These are phyloP conservation scores for Eragrostis curvula DNA, from an alignment of 176 grass and related monocot species.

Conservation along the genomic window DNA sequence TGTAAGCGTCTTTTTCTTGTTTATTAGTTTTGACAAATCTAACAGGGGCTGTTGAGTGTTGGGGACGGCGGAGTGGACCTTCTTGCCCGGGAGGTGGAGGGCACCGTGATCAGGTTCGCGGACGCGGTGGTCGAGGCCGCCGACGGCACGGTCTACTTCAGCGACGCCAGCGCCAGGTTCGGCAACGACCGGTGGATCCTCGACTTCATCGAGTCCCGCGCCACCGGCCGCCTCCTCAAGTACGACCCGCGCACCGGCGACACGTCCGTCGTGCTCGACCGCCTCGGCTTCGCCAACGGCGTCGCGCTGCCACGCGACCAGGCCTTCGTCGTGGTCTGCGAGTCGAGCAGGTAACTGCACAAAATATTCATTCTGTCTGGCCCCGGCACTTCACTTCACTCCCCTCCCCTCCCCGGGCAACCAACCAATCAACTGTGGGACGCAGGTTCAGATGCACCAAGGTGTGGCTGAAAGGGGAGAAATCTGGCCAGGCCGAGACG, in stretches of 20 bases:
- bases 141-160: slow-evolving; percentile 83
- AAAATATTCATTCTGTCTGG: too few relatives aligned
- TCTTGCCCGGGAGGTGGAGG: slow-evolving; percentile 60
- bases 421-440: neutral
- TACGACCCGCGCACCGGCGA: slow-evolving; percentile 58
- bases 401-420: too few relatives aligned
- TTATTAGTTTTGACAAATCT: too few relatives aligned
- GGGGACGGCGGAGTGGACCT: slow-evolving; percentile 57
- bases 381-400: neutral
- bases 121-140: slow-evolving; percentile 63
- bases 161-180: slow-evolving; percentile 65
- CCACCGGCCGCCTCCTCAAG: slow-evolving; percentile 77
- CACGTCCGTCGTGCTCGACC: slow-evolving; percentile 48
- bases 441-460: slow-evolving; percentile 64
- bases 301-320: slow-evolving; percentile 58
- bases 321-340: slow-evolving; percentile 77
- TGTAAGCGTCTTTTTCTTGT: too few relatives aligned
- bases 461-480: slow-evolving; percentile 76
- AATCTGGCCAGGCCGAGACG: slow-evolving; percentile 48
- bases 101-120: slow-evolving; percentile 60
- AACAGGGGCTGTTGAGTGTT: slow-evolving; percentile 59
- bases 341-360: slow-evolving; percentile 35
- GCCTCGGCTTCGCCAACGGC: slow-evolving; percentile 73
- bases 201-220: slow-evolving; percentile 45
- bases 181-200: slow-evolving; percentile 53